Conservation (phyloP, 2,329 filamentous ascomycete species). For the Macrophomina tecta region DNA sequence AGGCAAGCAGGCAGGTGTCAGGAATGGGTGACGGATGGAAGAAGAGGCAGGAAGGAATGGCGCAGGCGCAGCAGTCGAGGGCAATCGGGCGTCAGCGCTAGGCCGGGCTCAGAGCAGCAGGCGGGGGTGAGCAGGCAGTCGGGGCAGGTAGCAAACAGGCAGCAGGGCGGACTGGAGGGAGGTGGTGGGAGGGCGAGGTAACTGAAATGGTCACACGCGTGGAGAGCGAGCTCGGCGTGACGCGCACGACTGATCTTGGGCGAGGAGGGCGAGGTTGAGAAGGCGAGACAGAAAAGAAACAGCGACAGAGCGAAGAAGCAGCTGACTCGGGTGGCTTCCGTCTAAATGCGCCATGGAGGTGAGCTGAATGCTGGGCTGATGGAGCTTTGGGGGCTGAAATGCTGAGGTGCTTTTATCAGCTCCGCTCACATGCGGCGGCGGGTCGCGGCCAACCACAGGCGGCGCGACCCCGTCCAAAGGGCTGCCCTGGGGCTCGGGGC, state of each 20-base stretch:
- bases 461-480: background rate
- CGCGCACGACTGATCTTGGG: slow-evolving; percentile 16
- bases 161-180: slow-evolving; percentile 11
- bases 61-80: background rate
- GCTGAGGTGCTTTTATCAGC: background rate
- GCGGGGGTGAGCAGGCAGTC: background rate
- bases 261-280: background rate
- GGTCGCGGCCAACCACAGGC: slow-evolving; percentile 1
- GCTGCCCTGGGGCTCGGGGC: slow-evolving; percentile 4
- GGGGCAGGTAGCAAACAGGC: slow-evolving; percentile 19
- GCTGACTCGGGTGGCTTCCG: slow-evolving; percentile 25
- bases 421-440: background rate
- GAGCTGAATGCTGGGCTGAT: slow-evolving; percentile 19
- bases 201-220: slow-evolving; percentile 24
- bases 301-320: background rate
- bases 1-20: background rate
- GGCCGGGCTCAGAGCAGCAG: slow-evolving; percentile 1
- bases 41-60: background rate
- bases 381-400: slow-evolving; percentile 23
- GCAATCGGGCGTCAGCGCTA: slow-evolving; percentile 17
- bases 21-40: background rate
- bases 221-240: slow-evolving; percentile 19
- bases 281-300: slow-evolving; percentile 12
- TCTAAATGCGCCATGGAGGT: slow-evolving; percentile 1
- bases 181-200: slow-evolving; percentile 19